A percentile compares a stretch with the other conserved stretches of the same genome.
Conservation (phyloP, 2,329 filamentous ascomycete genomes). For the Tetracladium maxilliforme region DNA sequence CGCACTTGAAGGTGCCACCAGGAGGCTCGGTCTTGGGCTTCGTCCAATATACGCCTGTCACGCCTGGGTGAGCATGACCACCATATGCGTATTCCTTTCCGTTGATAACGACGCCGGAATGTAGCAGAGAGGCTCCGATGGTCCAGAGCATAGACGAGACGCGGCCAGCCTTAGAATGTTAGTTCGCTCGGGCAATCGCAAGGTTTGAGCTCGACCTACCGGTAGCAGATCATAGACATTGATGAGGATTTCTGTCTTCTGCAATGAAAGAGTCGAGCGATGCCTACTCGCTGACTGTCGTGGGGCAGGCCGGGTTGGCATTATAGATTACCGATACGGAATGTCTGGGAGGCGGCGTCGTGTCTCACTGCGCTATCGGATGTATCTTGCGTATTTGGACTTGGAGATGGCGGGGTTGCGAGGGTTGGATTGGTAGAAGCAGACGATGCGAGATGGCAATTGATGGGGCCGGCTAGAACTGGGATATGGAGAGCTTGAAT, state of each 20-base stretch:
- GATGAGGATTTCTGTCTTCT: slow-evolving; percentile 61
- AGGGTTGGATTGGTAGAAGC: no score
- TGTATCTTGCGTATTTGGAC: no score
- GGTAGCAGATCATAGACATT: slow-evolving; percentile 68
- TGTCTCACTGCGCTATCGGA: neutral
- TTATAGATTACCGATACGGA: no score
- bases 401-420: no score
- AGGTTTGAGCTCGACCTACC: slow-evolving; percentile 23
- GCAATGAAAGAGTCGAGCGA: slow-evolving; percentile 51
- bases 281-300: slow-evolving; percentile 20
- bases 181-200: no score
- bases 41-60: slow-evolving; percentile 77
- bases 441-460: no score
- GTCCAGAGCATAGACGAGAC: slow-evolving; percentile 67
- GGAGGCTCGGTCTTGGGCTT: slow-evolving; percentile 57
- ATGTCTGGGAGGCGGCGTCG: slow-evolving; percentile 12
- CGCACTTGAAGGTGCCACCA: slow-evolving; percentile 60
- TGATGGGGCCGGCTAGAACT: no score
- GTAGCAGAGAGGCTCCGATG: slow-evolving; percentile 61
- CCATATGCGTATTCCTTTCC: slow-evolving; percentile 75
- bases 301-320: no score
- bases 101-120: slow-evolving; percentile 72
- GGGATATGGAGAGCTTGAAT: no score
- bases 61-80: slow-evolving; percentile 54
- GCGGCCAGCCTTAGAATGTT: slow-evolving; percentile 60